These are phyloP conservation scores for Abrus precatorius DNA, from an alignment of 306 rosid genomes.

Conservation along the genomic window DNA sequence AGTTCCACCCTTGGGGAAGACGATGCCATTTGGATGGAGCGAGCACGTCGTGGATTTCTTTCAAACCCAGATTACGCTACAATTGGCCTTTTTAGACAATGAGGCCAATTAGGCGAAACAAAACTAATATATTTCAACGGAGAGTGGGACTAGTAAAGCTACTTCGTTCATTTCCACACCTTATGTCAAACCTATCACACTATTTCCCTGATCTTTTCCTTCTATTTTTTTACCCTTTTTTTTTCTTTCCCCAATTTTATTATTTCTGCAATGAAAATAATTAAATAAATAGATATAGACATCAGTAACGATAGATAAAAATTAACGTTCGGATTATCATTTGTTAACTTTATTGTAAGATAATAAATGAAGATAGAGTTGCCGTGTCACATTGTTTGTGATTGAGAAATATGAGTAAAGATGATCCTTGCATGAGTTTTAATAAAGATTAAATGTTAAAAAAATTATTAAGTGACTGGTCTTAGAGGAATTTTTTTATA, in stretches of 20 bases:
- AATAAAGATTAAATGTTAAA: neutral
- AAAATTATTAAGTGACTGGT: neutral
- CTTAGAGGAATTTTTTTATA: too few relatives aligned
- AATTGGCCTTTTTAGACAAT: neutral
- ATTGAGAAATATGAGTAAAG: neutral
- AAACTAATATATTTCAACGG: neutral
- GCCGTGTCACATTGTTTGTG: neutral
- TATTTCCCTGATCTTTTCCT: too few relatives aligned
- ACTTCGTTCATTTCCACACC: conserved; percentile 11
- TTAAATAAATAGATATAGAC: too few relatives aligned
- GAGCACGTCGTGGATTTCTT: neutral
- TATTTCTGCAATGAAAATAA: too few relatives aligned
- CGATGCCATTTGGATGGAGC: conserved; percentile 41
- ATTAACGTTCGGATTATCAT: neutral
- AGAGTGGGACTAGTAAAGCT: neutral
- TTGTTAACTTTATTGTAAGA: too few relatives aligned
- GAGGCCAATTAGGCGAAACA: neutral
- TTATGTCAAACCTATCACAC: conserved; percentile 15
- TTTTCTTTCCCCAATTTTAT: neutral
- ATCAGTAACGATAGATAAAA: neutral
- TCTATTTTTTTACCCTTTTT: neutral
- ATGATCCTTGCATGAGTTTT: too few relatives aligned
- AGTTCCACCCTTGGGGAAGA: conserved; percentile 32
- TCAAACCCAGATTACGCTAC: neutral
- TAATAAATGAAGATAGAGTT: neutral